Conservation (phyloP, 768 basidiomycete species). For the Botryobasidium botryosum region DNA sequence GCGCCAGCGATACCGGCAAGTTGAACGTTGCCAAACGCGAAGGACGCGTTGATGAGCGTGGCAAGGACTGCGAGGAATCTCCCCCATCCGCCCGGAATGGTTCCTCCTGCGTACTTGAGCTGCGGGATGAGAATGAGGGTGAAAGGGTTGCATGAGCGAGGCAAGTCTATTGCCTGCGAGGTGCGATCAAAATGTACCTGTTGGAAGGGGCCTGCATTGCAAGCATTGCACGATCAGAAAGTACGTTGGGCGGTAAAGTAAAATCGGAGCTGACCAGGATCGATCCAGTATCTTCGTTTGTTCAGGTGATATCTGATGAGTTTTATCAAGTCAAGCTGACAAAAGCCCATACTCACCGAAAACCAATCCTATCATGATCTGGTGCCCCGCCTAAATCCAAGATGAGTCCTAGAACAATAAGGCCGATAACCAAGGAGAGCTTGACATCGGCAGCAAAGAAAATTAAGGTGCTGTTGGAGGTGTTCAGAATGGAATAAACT, state of each 20-base stretch:
- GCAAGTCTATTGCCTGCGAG: no score
- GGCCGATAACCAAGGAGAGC: conserved; percentile 6
- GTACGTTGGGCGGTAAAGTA: no score
- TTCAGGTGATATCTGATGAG: no score
- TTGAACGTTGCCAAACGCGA: conserved; percentile 12
- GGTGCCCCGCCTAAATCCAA: conserved; percentile 12
- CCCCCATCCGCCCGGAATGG: conserved; percentile 9
- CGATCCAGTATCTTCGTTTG: neutral
- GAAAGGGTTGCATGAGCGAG: no score
- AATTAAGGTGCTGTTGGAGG: no score
- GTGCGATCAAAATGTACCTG: no score
- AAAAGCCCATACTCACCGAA: conserved; percentile 6
- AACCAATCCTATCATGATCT: conserved; percentile 6
- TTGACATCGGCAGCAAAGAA: no score
- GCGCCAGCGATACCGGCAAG: conserved; percentile 11
- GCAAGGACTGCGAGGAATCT: conserved; percentile 10
- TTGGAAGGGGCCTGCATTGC: no score
- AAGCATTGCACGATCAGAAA: no score
- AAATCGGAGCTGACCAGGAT: neutral
- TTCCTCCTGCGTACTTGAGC: conserved; percentile 1
- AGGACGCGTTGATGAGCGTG: conserved; percentile 14
- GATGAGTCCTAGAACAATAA: conserved; percentile 11
- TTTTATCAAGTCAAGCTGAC: neutral
- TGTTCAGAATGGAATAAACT: neutral
- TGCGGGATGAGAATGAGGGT: conserved; percentile 1